These are phyloP conservation scores for Penicillium sp. DNA, from an alignment of 2,329 filamentous ascomycete species.

Conservation along the genomic window DNA sequence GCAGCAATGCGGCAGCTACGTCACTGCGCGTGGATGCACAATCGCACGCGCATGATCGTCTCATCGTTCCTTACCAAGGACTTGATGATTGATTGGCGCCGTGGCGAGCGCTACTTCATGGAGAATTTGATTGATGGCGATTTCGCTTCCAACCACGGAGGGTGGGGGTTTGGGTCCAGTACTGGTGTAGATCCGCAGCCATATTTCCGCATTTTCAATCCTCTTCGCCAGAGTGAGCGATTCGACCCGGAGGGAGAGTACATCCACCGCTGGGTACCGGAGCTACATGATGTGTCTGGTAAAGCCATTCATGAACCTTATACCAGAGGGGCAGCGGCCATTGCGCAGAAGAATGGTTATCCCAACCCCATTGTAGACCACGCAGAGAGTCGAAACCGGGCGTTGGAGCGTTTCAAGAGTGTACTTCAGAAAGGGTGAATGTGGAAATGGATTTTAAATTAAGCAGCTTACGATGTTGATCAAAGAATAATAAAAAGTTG, in stretches of 20 bases:
- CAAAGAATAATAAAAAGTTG: background rate
- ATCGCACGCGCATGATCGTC: slow-evolving; percentile 79
- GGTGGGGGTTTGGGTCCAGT: slow-evolving; percentile 64
- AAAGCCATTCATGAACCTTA: slow-evolving; percentile 82
- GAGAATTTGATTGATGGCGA: slow-evolving; percentile 75
- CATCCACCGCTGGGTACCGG: slow-evolving; percentile 78
- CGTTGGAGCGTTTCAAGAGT: slow-evolving; percentile 68
- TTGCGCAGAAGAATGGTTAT: slow-evolving; percentile 67
- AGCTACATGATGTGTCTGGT: slow-evolving; percentile 62
- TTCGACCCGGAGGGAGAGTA: slow-evolving; percentile 78
- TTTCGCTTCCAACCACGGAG: slow-evolving; percentile 74
- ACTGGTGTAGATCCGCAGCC: slow-evolving; percentile 82
- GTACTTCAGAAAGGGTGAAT: slow-evolving; percentile 29
- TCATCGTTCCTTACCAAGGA: slow-evolving; percentile 80
- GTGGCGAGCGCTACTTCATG: slow-evolving; percentile 82
- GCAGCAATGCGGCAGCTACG: slow-evolving; percentile 79
- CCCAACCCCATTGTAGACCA: slow-evolving; percentile 74
- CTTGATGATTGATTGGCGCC: slow-evolving; percentile 76
- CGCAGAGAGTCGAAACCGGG: slow-evolving; percentile 63
- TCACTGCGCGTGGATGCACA: slow-evolving; percentile 74
- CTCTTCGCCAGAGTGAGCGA: slow-evolving; percentile 77
- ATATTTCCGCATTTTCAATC: slow-evolving; percentile 90
- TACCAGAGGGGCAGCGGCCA: slow-evolving; percentile 56
- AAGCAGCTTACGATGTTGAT: background rate
- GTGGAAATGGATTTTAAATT: background rate